These are phyloP conservation scores for Lasiosphaeria hispida DNA, from an alignment of 495 filamentous ascomycete species.

Conservation along the genomic window DNA sequence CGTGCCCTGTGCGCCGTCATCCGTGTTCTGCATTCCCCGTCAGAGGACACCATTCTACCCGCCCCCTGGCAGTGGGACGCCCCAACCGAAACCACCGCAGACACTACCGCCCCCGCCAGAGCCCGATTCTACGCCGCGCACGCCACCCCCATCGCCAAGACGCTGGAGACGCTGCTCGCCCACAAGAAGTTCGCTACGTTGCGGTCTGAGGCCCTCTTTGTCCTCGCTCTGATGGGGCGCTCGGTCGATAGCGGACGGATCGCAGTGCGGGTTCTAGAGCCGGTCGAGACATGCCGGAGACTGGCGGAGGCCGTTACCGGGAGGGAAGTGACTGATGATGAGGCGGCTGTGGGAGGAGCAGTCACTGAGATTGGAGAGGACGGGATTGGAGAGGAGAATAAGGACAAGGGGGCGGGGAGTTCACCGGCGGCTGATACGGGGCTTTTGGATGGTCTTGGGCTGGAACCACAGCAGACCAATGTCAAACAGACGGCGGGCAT, in stretches of 20 bases:
- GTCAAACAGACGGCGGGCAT: slow-evolving; percentile 30
- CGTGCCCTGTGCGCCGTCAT: slow-evolving; percentile 64
- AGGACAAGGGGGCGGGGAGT: not conserved
- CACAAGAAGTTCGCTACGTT: slow-evolving; percentile 70
- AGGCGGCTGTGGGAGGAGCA: not conserved
- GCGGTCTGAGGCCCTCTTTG: slow-evolving; percentile 71
- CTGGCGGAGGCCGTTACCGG: slow-evolving; percentile 54
- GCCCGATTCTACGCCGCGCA: slow-evolving; percentile 51
- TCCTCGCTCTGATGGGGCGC: slow-evolving; percentile 67
- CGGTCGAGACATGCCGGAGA: slow-evolving; percentile 42
- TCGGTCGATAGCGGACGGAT: slow-evolving; percentile 46
- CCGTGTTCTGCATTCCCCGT: slow-evolving; percentile 45
- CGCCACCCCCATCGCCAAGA: slow-evolving; percentile 43
- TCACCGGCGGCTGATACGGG: not conserved
- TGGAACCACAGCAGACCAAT: slow-evolving; percentile 40
- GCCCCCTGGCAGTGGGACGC: not conserved
- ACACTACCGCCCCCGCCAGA: not conserved
- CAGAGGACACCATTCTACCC: not conserved
- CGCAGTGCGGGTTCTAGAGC: slow-evolving; percentile 51
- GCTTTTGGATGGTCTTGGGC: slow-evolving; percentile 19
- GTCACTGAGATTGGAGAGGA: not conserved
- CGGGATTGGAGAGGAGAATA: not conserved
- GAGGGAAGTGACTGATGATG: slow-evolving; percentile 1
- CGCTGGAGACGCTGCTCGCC: slow-evolving; percentile 60
- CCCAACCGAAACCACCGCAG: not conserved